phyloP scores from a whole-genome alignment of 306 rosid species.

The Vigna trinervia region DNA sequence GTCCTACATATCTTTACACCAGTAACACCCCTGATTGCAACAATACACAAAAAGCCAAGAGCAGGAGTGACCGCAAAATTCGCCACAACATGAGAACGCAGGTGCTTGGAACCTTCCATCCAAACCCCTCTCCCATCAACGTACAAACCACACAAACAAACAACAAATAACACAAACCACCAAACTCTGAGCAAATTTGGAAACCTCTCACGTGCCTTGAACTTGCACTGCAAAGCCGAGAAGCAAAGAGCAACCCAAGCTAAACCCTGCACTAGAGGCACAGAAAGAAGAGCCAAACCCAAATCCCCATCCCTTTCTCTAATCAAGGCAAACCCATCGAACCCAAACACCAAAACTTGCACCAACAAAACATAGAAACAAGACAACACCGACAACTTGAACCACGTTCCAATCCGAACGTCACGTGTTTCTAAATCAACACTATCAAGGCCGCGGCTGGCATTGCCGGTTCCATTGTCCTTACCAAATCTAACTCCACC shows the following conservation, averaged over 20 bases:
- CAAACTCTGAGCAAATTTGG: constrained; percentile 76
- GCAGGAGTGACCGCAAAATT: constrained; percentile 89
- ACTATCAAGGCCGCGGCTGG: constrained; percentile 49
- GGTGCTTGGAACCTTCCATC: constrained; percentile 60
- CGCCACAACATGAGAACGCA: constrained; percentile 71
- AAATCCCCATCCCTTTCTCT: constrained; percentile 46
- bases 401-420: constrained; percentile 64
- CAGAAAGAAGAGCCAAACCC: constrained; percentile 57
- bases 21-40: constrained; percentile 76
- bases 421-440: constrained; percentile 55
- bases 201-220: constrained; percentile 70
- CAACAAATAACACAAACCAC: constrained; percentile 75
- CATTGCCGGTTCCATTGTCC: constrained; percentile 60
- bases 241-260: constrained; percentile 85
- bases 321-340: constrained; percentile 67
- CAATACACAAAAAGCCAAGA: constrained; percentile 72
- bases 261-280: constrained; percentile 70
- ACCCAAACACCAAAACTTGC: constrained; percentile 79
- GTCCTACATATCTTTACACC: constrained; percentile 68
- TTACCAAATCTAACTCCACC: constrained; percentile 65
- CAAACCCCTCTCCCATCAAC: constrained; percentile 77
- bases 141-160: constrained; percentile 75
- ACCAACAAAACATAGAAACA: constrained; percentile 82
- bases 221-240: constrained; percentile 77
- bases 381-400: constrained; percentile 67